Base-by-base conservation (phyloP, 305 asterid genomes). In the Stenogyne calaminthoides region DNA sequence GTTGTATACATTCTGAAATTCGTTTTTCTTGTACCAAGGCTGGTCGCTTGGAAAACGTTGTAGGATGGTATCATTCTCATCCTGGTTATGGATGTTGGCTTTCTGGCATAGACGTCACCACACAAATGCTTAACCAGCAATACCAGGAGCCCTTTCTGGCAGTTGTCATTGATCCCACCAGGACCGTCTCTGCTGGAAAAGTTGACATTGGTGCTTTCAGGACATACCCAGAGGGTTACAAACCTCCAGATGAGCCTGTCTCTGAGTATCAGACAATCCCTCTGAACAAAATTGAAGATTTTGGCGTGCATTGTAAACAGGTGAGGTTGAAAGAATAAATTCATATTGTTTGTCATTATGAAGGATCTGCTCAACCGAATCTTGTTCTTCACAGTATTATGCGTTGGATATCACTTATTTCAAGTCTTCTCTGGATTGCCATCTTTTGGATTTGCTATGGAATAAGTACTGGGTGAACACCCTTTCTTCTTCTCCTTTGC, bases 81-180 rank as follows among this genome's bases (percentile, higher is more conserved):
- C 99, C 99, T 76, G 99, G 99, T 75, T 95, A 90, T 76, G 98
- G 99, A 58, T 95, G 99, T 81, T 94, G 99, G 99, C 99, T 94
- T 67, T 94, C 98, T 60, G 98, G 99, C 47, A 92, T 94, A 51
- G 99, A 95, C 77, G 98, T 95, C 57, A 83, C 97, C 29, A 95
- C 99, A 3, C 98, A 95, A 77, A 88, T 95, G 99, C 97, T 92
- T 72, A 95, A 95, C 78, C 99, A 95, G 84, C 95, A 90, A 64
- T 95, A 46, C 81, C 97, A 95, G 80, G 99, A 95, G 82, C 99
- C 98, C 58, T 95, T 95, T 80, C 83, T 95, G 63, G 99, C 99
- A 1, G 99, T 95, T 82, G 99, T 95, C 73, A 95, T 95, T 80
- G 99, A 95, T 80, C 99, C 99, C 49, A 95, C 99, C 18, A 88